These are phyloP conservation scores for Ceratobasidium sp. DNA, from an alignment of 1,284 basidiomycete genomes.

Conservation along the genomic window DNA sequence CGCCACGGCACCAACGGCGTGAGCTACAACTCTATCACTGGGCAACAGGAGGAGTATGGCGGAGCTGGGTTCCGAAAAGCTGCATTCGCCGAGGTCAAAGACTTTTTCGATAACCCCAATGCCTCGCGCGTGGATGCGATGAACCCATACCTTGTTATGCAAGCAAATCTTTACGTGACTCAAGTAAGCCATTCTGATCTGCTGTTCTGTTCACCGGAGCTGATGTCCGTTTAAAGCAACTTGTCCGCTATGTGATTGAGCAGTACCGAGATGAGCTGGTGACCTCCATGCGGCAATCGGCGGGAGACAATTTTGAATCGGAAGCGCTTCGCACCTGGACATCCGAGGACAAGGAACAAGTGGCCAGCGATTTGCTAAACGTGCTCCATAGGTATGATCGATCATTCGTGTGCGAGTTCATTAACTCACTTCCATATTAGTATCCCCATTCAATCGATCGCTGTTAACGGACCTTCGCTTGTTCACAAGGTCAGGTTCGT, in stretches of 20 bases:
- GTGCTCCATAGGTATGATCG: constrained; percentile 74
- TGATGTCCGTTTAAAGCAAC: constrained; percentile 67
- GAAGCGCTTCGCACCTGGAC: constrained; percentile 52
- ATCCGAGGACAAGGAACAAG: constrained; percentile 75
- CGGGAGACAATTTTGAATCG: constrained; percentile 58
- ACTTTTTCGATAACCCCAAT: constrained; percentile 89
- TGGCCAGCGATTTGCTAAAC: constrained; percentile 81
- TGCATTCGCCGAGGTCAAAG: constrained; percentile 84
- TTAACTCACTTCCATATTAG: constrained; percentile 56
- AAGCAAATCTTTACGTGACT: constrained; percentile 88
- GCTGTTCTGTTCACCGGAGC: constrained; percentile 15
- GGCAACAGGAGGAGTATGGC: constrained; percentile 46
- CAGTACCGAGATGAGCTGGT: constrained; percentile 87
- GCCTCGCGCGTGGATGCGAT: constrained; percentile 82
- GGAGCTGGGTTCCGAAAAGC: constrained; percentile 69
- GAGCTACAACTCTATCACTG: constrained; percentile 8
- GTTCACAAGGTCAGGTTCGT: constrained; percentile 91
- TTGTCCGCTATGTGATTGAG: constrained; percentile 87
- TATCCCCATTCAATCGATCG: constrained; percentile 90
- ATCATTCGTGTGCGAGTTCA: constrained; percentile 17
- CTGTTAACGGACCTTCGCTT: constrained; percentile 73
- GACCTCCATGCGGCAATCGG: constrained; percentile 65
- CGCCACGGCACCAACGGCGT: constrained; percentile 51
- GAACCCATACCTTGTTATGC: constrained; percentile 88
- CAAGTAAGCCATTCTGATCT: constrained; percentile 63